A percentile compares a stretch with the other conserved stretches of the same genome.
Evolutionary conservation across 2,329 filamentous ascomycete species (phyloP).

Genomic region (Colletotrichum sp.): DNA sequence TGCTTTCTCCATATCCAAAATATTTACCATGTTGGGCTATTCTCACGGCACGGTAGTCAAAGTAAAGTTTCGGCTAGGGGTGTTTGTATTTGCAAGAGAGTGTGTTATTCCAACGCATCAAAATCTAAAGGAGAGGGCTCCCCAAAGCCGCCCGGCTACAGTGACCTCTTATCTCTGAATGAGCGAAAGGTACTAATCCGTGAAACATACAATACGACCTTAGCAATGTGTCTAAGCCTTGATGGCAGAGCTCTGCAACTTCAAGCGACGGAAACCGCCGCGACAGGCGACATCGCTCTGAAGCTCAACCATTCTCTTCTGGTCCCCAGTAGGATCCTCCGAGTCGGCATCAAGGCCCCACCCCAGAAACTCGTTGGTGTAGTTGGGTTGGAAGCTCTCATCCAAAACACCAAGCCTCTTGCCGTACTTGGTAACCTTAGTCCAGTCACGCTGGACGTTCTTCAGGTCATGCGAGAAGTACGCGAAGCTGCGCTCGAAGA

Average conservation of each 20-base stretch:
- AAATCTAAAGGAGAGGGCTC: neutral
- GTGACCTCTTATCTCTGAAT: neutral
- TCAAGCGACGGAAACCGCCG: slow-evolving; percentile 68
- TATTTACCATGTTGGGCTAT: neutral
- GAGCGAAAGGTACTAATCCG: neutral
- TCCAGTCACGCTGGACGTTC: slow-evolving; percentile 78
- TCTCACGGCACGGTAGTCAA: neutral
- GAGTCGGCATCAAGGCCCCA: slow-evolving; percentile 72
- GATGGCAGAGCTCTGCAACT: slow-evolving; percentile 8
- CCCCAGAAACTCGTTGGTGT: slow-evolving; percentile 73
- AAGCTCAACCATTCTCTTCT: slow-evolving; percentile 75
- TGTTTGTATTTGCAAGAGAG: neutral
- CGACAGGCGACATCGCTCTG: slow-evolving; percentile 69
- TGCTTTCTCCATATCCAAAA: no score
- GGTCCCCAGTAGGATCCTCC: slow-evolving; percentile 71
- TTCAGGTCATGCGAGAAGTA: slow-evolving; percentile 78
- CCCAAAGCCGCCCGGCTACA: neutral
- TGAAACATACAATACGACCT: neutral
- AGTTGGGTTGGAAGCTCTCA: slow-evolving; percentile 71
- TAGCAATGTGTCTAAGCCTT: neutral
- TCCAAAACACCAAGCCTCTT: slow-evolving; percentile 74
- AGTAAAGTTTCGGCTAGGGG: neutral
- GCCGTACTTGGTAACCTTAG: slow-evolving; percentile 78
- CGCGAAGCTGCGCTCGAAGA: slow-evolving; percentile 79
- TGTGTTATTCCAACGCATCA: neutral